phyloP scores from a whole-genome alignment of 768 basidiomycete genomes.

The Psilocybe azurescens region DNA sequence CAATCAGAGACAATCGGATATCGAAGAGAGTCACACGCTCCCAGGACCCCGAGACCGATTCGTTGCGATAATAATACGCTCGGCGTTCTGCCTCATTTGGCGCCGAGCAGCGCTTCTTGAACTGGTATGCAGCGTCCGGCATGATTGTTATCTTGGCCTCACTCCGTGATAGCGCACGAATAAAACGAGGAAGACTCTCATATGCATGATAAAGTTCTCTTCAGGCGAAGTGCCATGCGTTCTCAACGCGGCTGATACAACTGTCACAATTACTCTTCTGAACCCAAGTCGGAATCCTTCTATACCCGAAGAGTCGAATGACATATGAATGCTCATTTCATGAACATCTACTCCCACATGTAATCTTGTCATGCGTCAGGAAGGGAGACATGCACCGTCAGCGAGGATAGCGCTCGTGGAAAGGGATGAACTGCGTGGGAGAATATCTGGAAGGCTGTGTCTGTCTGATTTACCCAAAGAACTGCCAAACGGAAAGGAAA shows the following conservation, averaged over 20 bases:
- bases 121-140: slow-evolving; percentile 2
- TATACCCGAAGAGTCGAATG: not conserved
- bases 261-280: not conserved
- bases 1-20: not conserved
- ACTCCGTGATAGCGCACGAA: not conserved
- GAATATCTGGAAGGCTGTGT: not conserved
- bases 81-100: slow-evolving; percentile 19
- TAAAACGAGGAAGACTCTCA: slow-evolving; percentile 6
- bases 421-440: not conserved
- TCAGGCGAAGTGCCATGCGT: slow-evolving; percentile 8
- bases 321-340: not conserved
- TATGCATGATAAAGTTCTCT: not conserved
- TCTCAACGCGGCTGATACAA: slow-evolving; percentile 11
- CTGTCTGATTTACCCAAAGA: not conserved
- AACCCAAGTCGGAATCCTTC: not conserved
- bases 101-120: slow-evolving; percentile 18
- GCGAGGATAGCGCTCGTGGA: not conserved
- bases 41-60: slow-evolving; percentile 13
- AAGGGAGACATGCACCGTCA: not conserved
- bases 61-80: slow-evolving; percentile 4
- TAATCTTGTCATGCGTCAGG: not conserved
- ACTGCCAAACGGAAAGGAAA: not conserved
- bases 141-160: slow-evolving; percentile 4
- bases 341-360: not conserved
- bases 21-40: slow-evolving; percentile 12